These are phyloP conservation scores for Forsythia viridissima DNA, from an alignment of 257 asterid species.

Conservation along the genomic window DNA sequence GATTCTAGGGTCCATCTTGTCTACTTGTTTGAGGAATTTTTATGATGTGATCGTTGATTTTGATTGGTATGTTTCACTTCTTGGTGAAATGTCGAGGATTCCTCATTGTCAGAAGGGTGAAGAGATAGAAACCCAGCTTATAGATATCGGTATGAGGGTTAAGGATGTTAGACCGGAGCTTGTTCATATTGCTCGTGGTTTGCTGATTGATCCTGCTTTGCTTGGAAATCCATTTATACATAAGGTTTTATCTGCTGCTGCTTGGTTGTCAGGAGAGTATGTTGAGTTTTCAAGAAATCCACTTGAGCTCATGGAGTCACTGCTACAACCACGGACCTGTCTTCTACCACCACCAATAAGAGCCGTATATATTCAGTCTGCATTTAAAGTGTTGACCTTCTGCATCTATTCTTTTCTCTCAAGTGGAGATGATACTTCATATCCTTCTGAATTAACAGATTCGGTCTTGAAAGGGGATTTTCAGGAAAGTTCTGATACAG, in stretches of 20 bases:
- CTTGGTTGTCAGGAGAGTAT: constrained; percentile 93
- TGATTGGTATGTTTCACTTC: constrained; percentile 87
- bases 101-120: constrained; percentile 86
- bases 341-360: constrained; percentile 72
- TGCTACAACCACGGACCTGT: constrained; percentile 80
- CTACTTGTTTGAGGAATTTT: constrained; percentile 69
- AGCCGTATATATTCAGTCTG: constrained; percentile 82
- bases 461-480: constrained; percentile 27
- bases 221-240: constrained; percentile 78
- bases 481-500: constrained; percentile 37
- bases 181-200: constrained; percentile 77
- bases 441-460: constrained; percentile 34
- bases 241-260: constrained; percentile 77
- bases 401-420: constrained; percentile 56
- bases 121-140: constrained; percentile 75
- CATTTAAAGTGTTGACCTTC: constrained; percentile 72
- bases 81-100: constrained; percentile 87
- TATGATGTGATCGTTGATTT: constrained; percentile 80
- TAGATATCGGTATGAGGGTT: constrained; percentile 94
- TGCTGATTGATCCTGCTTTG: constrained; percentile 92
- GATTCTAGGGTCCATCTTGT: constrained; percentile 67
- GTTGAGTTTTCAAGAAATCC: constrained; percentile 80
- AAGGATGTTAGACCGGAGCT: constrained; percentile 87
- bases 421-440: constrained; percentile 37
- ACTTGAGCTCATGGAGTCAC: constrained; percentile 83